These are phyloP conservation scores for Nepenthes gracilis DNA, from an alignment of 148 eudicot species.

Conservation along the genomic window DNA sequence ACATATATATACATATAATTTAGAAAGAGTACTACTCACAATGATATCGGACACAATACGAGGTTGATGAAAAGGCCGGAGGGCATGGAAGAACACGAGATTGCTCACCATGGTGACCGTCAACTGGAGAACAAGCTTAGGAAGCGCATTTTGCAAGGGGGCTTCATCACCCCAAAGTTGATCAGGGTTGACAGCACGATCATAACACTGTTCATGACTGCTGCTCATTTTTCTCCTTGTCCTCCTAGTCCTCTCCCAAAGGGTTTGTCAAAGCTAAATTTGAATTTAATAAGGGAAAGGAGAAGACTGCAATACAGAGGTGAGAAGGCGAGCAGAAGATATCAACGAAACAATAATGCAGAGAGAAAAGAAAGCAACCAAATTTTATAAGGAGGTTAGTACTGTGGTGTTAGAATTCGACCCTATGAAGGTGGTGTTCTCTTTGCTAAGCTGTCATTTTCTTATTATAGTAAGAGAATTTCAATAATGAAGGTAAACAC, in stretches of 20 bases:
- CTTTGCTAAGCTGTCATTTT: too few relatives aligned
- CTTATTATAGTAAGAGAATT: too few relatives aligned
- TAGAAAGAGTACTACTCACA: slow-evolving; percentile 13
- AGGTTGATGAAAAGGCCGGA: slow-evolving; percentile 27
- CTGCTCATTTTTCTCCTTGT: neutral
- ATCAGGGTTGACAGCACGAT: neutral
- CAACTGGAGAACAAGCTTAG: slow-evolving; percentile 36
- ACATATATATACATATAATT: neutral
- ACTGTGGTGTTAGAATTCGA: too few relatives aligned
- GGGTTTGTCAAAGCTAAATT: too few relatives aligned
- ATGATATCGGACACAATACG: slow-evolving; percentile 23
- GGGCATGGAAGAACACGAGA: slow-evolving; percentile 17
- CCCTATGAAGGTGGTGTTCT: too few relatives aligned
- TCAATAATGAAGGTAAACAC: too few relatives aligned
- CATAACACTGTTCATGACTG: neutral
- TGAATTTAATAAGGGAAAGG: too few relatives aligned
- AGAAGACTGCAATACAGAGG: too few relatives aligned
- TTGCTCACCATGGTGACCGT: slow-evolving; percentile 23
- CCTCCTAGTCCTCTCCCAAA: neutral
- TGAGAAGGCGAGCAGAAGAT: too few relatives aligned
- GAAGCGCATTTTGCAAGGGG: slow-evolving; percentile 17
- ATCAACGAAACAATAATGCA: too few relatives aligned
- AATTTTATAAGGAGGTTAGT: too few relatives aligned
- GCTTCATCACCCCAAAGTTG: slow-evolving; percentile 13
- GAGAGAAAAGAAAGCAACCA: too few relatives aligned